Percentiles rank a stretch among this genome's conserved stretches.
phyloP scores from a whole-genome alignment of 1,284 basidiomycete species.

The Trichosporon faecale region DNA sequence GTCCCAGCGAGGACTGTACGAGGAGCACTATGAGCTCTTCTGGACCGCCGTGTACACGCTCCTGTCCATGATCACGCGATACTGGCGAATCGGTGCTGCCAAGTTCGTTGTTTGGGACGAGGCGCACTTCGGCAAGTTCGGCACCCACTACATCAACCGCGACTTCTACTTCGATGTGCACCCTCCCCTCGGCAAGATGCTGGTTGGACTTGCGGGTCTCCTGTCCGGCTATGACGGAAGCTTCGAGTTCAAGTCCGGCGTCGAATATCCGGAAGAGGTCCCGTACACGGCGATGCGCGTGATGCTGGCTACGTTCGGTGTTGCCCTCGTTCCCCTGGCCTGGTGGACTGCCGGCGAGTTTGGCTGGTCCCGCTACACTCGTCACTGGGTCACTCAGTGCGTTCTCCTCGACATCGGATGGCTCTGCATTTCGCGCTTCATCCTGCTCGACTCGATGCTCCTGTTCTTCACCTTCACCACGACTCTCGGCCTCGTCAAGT shows the following conservation, averaged over 20 bases:
- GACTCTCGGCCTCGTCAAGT: slow-evolving; percentile 90
- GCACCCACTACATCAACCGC: slow-evolving; percentile 76
- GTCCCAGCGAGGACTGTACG: slow-evolving; percentile 67
- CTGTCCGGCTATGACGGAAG: slow-evolving; percentile 85
- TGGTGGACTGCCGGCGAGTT: slow-evolving; percentile 97
- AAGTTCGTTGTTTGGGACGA: slow-evolving; percentile 96
- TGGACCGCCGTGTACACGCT: slow-evolving; percentile 84
- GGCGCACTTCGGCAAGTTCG: slow-evolving; percentile 97
- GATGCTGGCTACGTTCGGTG: slow-evolving; percentile 88
- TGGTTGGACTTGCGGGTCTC: slow-evolving; percentile 88
- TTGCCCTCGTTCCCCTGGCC: slow-evolving; percentile 89
- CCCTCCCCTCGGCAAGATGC: slow-evolving; percentile 97
- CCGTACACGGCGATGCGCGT: slow-evolving; percentile 94
- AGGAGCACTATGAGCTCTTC: slow-evolving; percentile 78
- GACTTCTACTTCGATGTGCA: slow-evolving; percentile 67
- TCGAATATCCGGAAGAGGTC: slow-evolving; percentile 74
- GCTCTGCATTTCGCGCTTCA: slow-evolving; percentile 94
- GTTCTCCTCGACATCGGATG: slow-evolving; percentile 90
- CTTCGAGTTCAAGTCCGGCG: slow-evolving; percentile 94
- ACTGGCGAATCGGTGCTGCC: slow-evolving; percentile 86
- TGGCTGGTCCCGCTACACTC: slow-evolving; percentile 82
- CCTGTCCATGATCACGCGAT: slow-evolving; percentile 89
- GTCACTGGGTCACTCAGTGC: slow-evolving; percentile 91
- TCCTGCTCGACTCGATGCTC: slow-evolving; percentile 95
- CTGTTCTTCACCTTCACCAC: slow-evolving; percentile 98